Evolutionary conservation across 1,284 basidiomycete species (phyloP).

Genomic region (Austroboletus sp.): DNA sequence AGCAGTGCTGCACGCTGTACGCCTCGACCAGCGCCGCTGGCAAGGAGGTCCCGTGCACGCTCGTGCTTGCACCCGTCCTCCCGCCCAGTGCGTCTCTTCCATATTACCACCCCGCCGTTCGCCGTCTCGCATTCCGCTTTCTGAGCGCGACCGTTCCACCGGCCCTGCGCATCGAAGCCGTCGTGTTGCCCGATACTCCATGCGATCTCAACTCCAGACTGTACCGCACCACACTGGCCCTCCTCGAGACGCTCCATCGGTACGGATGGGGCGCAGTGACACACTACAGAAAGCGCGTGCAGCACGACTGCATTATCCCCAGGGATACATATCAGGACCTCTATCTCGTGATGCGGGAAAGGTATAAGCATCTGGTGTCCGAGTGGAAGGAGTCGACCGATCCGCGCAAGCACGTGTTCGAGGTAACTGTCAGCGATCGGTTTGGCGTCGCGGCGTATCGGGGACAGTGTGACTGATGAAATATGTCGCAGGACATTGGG

Average conservation of each 20-base stretch:
- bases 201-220: constrained; percentile 56
- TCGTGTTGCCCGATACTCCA: constrained; percentile 48
- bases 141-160: constrained; percentile 28
- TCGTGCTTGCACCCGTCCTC: constrained; percentile 61
- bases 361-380: constrained; percentile 68
- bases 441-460: not conserved
- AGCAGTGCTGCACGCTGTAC: constrained; percentile 71
- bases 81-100: constrained; percentile 46
- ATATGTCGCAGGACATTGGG: constrained; percentile 23
- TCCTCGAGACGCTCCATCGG: constrained; percentile 78
- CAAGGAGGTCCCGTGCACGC: constrained; percentile 33
- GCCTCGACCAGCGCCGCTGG: constrained; percentile 19
- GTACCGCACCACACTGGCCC: constrained; percentile 70
- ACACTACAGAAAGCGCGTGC: constrained; percentile 80
- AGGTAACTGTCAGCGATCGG: constrained; percentile 39
- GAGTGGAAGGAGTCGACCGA: constrained; percentile 78
- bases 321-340: constrained; percentile 82
- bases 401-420: constrained; percentile 82
- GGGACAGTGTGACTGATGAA: not conserved
- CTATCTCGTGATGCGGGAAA: constrained; percentile 79
- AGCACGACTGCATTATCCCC: constrained; percentile 76
- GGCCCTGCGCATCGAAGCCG: constrained; percentile 49
- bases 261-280: constrained; percentile 78
- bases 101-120: constrained; percentile 74
- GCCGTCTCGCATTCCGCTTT: constrained; percentile 68